phyloP scores from a whole-genome alignment of 1,139 yeast genomes.

The Lodderomyces metapsilosis region DNA sequence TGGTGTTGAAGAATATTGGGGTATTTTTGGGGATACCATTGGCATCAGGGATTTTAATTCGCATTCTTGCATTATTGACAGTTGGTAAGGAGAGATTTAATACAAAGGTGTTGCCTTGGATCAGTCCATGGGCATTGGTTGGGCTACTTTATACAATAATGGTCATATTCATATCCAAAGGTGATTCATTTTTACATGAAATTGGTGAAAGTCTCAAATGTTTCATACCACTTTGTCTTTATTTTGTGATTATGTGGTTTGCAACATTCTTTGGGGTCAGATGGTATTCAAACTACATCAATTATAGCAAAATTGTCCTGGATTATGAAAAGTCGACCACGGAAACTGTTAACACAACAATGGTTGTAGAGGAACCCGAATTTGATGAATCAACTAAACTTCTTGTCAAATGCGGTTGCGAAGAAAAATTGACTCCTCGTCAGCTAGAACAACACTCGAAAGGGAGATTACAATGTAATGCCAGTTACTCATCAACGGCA shows the following conservation, averaged over 20 bases:
- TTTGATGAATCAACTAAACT: slow-evolving; percentile 11
- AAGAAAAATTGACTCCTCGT: slow-evolving; percentile 15
- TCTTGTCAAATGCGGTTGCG: slow-evolving; percentile 37
- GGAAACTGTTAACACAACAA: slow-evolving; percentile 5
- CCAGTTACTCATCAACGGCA: slow-evolving; percentile 39
- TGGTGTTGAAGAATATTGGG: slow-evolving; percentile 52
- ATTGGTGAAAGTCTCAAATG: slow-evolving; percentile 53
- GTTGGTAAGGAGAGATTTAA: slow-evolving; percentile 31
- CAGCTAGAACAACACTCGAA: slow-evolving; percentile 1
- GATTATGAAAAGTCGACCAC: not conserved
- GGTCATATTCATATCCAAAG: slow-evolving; percentile 53
- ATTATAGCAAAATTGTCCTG: slow-evolving; percentile 6
- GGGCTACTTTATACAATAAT: slow-evolving; percentile 55
- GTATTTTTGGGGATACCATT: slow-evolving; percentile 58
- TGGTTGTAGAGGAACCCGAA: not conserved
- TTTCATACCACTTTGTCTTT: slow-evolving; percentile 48
- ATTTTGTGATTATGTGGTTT: slow-evolving; percentile 48
- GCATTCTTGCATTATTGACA: slow-evolving; percentile 27
- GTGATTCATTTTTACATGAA: slow-evolving; percentile 48
- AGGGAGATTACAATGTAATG: slow-evolving; percentile 27
- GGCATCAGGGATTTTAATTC: slow-evolving; percentile 42
- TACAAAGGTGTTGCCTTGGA: slow-evolving; percentile 32
- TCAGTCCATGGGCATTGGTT: slow-evolving; percentile 51
- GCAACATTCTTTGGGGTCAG: slow-evolving; percentile 42
- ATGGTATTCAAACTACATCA: slow-evolving; percentile 18